Evolutionary conservation across 805 yeast species (phyloP), one percentile per base, ranked within the genome.

Genomic region (Lachancea thermotolerans): DNA sequence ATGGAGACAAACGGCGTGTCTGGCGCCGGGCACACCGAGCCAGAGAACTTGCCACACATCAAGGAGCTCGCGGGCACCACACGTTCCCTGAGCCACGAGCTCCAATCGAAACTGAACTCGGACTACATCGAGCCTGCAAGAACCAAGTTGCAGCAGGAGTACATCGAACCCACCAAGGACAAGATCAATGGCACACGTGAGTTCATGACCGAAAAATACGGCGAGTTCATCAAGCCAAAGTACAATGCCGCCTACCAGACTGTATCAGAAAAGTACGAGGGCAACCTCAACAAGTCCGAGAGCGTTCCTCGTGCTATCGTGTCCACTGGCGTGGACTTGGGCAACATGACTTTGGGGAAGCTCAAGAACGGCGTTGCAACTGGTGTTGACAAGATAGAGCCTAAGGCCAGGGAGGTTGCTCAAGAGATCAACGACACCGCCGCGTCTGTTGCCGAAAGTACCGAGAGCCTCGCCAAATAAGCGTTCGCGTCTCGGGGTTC

Each of bases 261-360:
- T 10, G 62, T 61, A 10, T 54, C 64, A 1, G 48, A 52, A 2
- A 51, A 52, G 28, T 61, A 61, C 44, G 65, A 60, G 42, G 49
- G 51, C 35, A 61, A 60, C 28, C 45, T 56, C 36, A 53, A 39
- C 45, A 57, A 58, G 43, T 47, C 57, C 27, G 63, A 60, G 34
- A 58, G 59, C 34, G 54, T 63, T 12, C 66, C 67, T 31, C 56
- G 56, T 18, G 67, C 67, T 3, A 45, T 63, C 15, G 55, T 60
- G 10, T 50, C 59, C 25, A 63, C 67, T 2, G 65, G 67, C 18
- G 48, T 55, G 21, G 65, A 63, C 18, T 42, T 63, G 16, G 64
- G 63, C 45, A 51, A 51, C 18, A 29, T 51, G 39, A 62, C 66
- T 8, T 37, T 62, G 1, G 60, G 56, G 33, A 61, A 58, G 44